Evolutionary conservation across 768 basidiomycete genomes (phyloP).

Genomic region (Lactifluus hygrophoroides): DNA sequence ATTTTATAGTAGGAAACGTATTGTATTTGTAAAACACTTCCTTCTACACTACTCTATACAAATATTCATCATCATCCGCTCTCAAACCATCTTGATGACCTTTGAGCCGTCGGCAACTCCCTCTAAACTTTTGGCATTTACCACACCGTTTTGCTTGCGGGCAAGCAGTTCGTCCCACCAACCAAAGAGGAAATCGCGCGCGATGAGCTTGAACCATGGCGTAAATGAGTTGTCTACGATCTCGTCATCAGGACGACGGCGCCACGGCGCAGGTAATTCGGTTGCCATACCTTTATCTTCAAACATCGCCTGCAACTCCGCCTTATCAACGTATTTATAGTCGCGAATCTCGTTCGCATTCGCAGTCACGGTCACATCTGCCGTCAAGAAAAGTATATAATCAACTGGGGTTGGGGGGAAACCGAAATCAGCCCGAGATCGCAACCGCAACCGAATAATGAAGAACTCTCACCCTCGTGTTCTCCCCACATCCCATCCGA

Average conservation of each 20-base stretch:
- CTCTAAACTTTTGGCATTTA: conserved; percentile 53
- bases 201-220: conserved; percentile 99
- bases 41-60: too few species aligned
- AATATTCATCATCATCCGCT: too few species aligned
- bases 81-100: conserved; percentile 52
- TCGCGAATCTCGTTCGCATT: conserved; percentile 91
- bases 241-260: background rate
- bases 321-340: conserved; percentile 84
- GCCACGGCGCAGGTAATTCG: background rate
- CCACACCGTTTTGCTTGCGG: conserved; percentile 49
- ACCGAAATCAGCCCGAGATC: background rate
- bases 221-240: conserved; percentile 77
- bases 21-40: too few species aligned
- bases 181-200: conserved; percentile 90
- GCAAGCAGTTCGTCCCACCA: conserved; percentile 93
- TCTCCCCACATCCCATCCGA: conserved; percentile 93
- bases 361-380: conserved; percentile 71
- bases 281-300: conserved; percentile 51
- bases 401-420: conserved; percentile 57
- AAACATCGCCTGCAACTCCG: conserved; percentile 89
- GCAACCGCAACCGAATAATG: background rate
- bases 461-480: conserved; percentile 69
- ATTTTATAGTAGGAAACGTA: too few species aligned
- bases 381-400: conserved; percentile 92
- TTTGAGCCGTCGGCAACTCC: conserved; percentile 64